Evolutionary conservation across 306 rosid genomes (phyloP).

Genomic region (Sesbania bispinosa): DNA sequence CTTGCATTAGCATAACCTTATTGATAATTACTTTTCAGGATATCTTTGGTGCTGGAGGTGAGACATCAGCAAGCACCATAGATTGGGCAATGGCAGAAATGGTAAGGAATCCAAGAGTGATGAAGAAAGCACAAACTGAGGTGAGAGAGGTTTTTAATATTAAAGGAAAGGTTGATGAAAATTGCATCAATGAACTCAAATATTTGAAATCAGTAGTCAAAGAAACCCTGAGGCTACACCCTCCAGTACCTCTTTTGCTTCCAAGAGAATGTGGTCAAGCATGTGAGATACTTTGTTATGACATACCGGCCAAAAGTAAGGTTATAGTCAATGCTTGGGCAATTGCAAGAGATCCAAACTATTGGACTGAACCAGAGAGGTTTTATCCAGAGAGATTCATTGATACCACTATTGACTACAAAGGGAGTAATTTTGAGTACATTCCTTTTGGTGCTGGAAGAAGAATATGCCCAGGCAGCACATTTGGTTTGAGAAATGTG

Average conservation of each 20-base stretch:
- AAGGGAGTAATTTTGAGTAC: conserved; percentile 9
- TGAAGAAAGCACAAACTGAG: conserved; percentile 29
- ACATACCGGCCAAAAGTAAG: not conserved
- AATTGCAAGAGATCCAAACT: not conserved
- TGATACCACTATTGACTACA: not conserved
- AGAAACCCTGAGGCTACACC: conserved; percentile 34
- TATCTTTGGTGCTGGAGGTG: conserved; percentile 4
- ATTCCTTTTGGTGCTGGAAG: conserved; percentile 44
- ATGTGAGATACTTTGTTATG: not conserved
- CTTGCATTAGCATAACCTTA: not conserved
- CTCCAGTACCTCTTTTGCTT: conserved; percentile 17
- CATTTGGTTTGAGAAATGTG: not conserved
- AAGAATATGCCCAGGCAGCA: conserved; percentile 31
- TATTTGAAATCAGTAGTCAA: conserved; percentile 30
- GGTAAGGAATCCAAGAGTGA: not conserved
- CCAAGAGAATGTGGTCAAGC: not conserved
- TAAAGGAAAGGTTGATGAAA: not conserved
- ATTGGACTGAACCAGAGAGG: not conserved
- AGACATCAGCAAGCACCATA: not conserved
- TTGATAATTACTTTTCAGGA: not conserved
- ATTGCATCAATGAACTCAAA: not conserved
- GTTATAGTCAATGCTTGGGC: not conserved
- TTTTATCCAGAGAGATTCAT: not conserved
- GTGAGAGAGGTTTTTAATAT: not conserved
- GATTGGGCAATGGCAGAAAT: conserved; percentile 1